Conservation (phyloP, 371 early-diverging fungal species). For the Thermomucor indicae-seudaticae region DNA sequence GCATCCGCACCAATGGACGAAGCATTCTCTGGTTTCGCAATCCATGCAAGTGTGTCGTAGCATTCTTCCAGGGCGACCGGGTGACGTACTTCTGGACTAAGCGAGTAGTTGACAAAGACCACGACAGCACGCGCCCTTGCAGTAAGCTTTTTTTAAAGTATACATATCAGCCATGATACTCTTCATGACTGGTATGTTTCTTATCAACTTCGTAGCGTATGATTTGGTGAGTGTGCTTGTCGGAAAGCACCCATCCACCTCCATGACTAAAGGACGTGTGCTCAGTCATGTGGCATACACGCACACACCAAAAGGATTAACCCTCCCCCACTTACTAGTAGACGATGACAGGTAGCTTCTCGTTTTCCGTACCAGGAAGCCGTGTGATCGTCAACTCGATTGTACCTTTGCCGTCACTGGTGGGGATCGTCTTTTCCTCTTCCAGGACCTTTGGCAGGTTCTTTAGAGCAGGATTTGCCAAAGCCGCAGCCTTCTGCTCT, state of each 20-base stretch:
- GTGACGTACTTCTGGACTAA: conserved; percentile 10
- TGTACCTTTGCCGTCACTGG: neutral
- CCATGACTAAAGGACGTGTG: conserved; percentile 14
- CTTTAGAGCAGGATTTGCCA: neutral
- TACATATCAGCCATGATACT: neutral
- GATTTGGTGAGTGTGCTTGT: conserved; percentile 4
- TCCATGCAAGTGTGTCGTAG: conserved; percentile 6
- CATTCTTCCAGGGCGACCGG: conserved; percentile 7
- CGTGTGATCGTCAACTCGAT: conserved; percentile 10
- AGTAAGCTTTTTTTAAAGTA: neutral
- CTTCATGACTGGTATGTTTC: too few species aligned
- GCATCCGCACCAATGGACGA: conserved; percentile 4
- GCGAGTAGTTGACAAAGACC: conserved; percentile 8
- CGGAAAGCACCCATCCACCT: conserved; percentile 15
- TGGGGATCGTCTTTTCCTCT: conserved; percentile 1
- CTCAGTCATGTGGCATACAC: neutral
- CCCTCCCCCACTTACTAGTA: conserved; percentile 4
- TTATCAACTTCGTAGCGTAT: conserved; percentile 8
- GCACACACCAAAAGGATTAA: too few species aligned
- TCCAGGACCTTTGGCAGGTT: conserved; percentile 3
- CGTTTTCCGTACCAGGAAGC: conserved; percentile 9
- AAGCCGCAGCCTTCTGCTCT: neutral
- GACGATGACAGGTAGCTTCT: conserved; percentile 11
- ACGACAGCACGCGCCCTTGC: conserved; percentile 2
- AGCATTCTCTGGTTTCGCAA: conserved; percentile 3